These are phyloP conservation scores for Avena eriantha DNA, from an alignment of 176 grass and related monocot species.

Conservation along the genomic window DNA sequence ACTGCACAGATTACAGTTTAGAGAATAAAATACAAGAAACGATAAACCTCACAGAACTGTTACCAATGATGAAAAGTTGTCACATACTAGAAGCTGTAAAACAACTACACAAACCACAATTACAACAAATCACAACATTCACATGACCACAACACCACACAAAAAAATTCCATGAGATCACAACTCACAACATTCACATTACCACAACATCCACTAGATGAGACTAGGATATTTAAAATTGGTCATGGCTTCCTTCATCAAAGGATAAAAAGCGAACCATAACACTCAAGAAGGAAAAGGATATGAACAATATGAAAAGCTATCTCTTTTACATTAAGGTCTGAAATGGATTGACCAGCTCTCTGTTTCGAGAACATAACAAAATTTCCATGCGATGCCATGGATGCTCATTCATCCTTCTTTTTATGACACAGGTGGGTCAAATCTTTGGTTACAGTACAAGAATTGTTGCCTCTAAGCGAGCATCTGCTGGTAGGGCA, in stretches of 20 bases:
- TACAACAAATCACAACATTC: neutral
- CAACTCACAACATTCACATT: neutral
- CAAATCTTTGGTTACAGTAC: slow-evolving; percentile 35
- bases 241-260: neutral
- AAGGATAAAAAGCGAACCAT: neutral
- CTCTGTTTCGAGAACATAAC: slow-evolving; percentile 11
- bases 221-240: neutral
- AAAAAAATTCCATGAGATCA: neutral
- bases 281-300: neutral
- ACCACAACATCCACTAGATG: neutral
- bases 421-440: neutral
- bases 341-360: neutral
- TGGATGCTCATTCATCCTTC: slow-evolving; percentile 15
- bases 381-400: slow-evolving; percentile 15
- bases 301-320: neutral
- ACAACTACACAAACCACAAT: neutral
- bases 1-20: neutral
- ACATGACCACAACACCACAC: neutral
- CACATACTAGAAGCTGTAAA: neutral
- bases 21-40: neutral
- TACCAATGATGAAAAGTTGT: neutral
- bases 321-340: slow-evolving; percentile 4
- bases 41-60: neutral
- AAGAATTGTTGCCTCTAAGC: slow-evolving; percentile 36
- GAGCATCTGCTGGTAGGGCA: slow-evolving; percentile 40